A percentile compares a stretch with the other conserved stretches of the same genome.
Evolutionary conservation across 345 rosid genomes (phyloP).

Genomic region (Triadica sebifera): DNA sequence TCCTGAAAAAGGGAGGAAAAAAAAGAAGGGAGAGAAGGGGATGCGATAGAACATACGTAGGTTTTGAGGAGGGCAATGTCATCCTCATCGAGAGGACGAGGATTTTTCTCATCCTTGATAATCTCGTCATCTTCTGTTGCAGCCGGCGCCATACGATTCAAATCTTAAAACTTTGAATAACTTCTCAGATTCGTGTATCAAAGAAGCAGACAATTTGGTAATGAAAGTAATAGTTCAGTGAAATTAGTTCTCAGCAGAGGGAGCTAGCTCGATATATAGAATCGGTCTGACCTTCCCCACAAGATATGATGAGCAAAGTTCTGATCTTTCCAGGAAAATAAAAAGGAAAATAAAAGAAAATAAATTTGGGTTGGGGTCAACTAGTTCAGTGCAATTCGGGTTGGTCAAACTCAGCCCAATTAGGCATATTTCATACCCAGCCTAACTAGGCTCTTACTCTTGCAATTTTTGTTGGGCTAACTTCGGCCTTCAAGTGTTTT

Average conservation of each 20-base stretch:
- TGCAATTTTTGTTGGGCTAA: no score
- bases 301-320: neutral
- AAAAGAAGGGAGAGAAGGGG: neutral
- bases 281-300: constrained; percentile 11
- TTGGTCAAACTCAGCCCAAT: neutral
- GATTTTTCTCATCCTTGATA: constrained; percentile 84
- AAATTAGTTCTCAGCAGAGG: neutral
- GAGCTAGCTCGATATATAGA: neutral
- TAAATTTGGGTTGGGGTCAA: neutral
- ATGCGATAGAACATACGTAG: constrained; percentile 41
- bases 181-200: neutral
- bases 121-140: constrained; percentile 48
- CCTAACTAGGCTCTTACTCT: no score
- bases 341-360: neutral
- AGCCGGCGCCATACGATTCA: constrained; percentile 27
- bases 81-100: constrained; percentile 83
- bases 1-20: neutral
- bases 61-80: constrained; percentile 95
- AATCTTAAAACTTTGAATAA: neutral
- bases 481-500: no score
- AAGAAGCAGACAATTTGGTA: neutral
- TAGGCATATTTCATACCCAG: neutral
- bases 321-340: neutral
- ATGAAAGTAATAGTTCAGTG: neutral
- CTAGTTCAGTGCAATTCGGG: no score